These are phyloP conservation scores for Hemileccinum impolitum DNA, from an alignment of 768 basidiomycete genomes.

Conservation along the genomic window DNA sequence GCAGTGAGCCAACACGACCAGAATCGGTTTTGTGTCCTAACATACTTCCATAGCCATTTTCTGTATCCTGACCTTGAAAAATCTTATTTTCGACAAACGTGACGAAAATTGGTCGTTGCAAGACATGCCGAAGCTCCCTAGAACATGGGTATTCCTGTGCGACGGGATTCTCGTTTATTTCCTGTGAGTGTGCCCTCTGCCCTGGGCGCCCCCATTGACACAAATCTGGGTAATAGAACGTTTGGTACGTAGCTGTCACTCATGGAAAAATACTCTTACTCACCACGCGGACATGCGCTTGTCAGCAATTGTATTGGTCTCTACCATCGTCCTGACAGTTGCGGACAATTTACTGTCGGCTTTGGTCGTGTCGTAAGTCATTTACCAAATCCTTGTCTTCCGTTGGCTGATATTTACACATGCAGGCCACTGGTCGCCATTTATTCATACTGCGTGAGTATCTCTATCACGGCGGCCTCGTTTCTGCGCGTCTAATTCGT, in stretches of 20 bases:
- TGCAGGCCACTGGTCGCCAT: constrained; percentile 12
- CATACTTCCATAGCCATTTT: constrained; percentile 10
- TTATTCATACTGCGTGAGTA: constrained; percentile 23
- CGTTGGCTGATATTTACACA: constrained; percentile 3
- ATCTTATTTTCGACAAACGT: neutral
- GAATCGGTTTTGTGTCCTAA: neutral
- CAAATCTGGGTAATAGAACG: constrained; percentile 5
- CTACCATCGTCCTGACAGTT: constrained; percentile 14
- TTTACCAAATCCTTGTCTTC: neutral
- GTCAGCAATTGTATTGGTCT: constrained; percentile 14
- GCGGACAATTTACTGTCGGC: constrained; percentile 10
- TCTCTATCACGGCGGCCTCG: neutral
- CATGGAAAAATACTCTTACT: neutral
- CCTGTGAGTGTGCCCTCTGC: constrained; percentile 11
- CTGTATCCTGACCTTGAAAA: constrained; percentile 16
- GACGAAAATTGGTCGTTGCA: neutral
- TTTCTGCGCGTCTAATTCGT: neutral
- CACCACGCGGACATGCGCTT: neutral
- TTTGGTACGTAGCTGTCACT: constrained; percentile 9
- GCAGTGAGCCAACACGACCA: constrained; percentile 11
- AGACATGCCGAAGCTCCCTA: neutral
- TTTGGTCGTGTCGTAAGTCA: constrained; percentile 15
- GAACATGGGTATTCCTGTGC: constrained; percentile 4
- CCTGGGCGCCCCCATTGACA: neutral
- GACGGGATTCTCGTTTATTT: constrained; percentile 16